These are phyloP conservation scores for Pichia sp. DNA, from an alignment of 1,139 yeast species.

Conservation along the genomic window DNA sequence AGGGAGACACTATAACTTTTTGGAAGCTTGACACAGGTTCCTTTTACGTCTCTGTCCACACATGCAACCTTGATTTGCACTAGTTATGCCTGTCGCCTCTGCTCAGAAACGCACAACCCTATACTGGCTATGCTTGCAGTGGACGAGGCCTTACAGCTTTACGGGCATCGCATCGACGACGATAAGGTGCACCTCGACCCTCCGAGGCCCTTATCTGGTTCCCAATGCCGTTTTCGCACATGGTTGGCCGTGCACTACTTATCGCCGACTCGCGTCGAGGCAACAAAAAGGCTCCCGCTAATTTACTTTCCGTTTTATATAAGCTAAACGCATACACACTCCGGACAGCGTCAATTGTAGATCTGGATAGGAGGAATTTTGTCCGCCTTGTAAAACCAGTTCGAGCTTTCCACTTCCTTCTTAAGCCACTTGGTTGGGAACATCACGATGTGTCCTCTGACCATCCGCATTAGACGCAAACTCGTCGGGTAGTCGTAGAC, in stretches of 20 bases:
- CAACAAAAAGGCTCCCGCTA: neutral
- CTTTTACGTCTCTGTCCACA: no score
- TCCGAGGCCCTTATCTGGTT: neutral
- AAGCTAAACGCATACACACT: no score
- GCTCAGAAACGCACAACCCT: no score
- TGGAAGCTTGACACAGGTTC: no score
- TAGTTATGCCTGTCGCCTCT: no score
- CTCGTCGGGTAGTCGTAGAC: conserved; percentile 76
- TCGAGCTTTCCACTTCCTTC: conserved; percentile 80
- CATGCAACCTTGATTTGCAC: no score
- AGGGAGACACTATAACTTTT: no score
- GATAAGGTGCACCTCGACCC: neutral
- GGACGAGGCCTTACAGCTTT: neutral
- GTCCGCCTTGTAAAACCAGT: conserved; percentile 94
- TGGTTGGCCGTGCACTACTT: neutral
- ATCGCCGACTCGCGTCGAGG: neutral
- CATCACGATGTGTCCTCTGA: conserved; percentile 85
- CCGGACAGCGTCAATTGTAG: conserved; percentile 49
- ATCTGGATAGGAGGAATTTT: conserved; percentile 94
- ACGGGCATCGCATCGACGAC: neutral
- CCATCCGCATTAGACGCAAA: conserved; percentile 61
- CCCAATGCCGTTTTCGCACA: neutral
- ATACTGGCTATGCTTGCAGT: no score
- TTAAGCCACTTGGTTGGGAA: conserved; percentile 92
- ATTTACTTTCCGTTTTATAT: no score